phyloP scores from a whole-genome alignment of 768 basidiomycete species.

The Mrakia gelida region DNA sequence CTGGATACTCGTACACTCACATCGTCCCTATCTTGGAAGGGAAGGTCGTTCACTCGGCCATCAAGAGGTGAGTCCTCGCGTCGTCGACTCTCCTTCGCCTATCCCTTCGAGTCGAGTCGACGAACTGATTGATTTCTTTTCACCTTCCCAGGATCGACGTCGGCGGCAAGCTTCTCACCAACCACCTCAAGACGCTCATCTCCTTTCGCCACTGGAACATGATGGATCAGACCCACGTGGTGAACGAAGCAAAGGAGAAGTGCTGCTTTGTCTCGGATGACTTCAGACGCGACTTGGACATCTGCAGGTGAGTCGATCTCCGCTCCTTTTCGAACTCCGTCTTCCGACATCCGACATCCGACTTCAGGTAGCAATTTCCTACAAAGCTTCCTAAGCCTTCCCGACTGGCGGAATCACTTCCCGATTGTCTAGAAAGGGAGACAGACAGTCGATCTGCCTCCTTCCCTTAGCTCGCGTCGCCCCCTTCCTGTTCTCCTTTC shows the following conservation, averaged over 20 bases:
- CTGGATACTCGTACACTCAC: constrained; percentile 92
- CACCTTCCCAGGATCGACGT: constrained; percentile 68
- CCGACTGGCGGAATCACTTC: too few species aligned
- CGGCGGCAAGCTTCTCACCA: constrained; percentile 91
- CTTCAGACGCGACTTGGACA: constrained; percentile 69
- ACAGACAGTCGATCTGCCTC: neutral
- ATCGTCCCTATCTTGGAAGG: constrained; percentile 76
- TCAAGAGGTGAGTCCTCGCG: constrained; percentile 60
- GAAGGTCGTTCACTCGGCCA: constrained; percentile 69
- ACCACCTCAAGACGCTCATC: constrained; percentile 87
- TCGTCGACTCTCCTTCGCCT: neutral
- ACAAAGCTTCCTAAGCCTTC: too few species aligned
- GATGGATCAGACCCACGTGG: constrained; percentile 93
- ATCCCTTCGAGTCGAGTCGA: neutral
- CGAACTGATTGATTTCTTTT: neutral
- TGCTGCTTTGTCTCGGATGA: constrained; percentile 76
- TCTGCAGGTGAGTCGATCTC: constrained; percentile 60
- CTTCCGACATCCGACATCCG: too few species aligned
- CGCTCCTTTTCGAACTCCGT: neutral
- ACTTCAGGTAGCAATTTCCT: too few species aligned
- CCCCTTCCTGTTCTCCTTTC: neutral
- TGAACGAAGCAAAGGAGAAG: constrained; percentile 85
- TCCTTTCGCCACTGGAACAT: constrained; percentile 97
- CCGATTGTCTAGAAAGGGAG: neutral
- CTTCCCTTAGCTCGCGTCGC: neutral